Evolutionary conservation across 352 stramenopile species (phyloP), one percentile per base, ranked within the genome.

Genomic region (Globisporangium uncinulatum): DNA sequence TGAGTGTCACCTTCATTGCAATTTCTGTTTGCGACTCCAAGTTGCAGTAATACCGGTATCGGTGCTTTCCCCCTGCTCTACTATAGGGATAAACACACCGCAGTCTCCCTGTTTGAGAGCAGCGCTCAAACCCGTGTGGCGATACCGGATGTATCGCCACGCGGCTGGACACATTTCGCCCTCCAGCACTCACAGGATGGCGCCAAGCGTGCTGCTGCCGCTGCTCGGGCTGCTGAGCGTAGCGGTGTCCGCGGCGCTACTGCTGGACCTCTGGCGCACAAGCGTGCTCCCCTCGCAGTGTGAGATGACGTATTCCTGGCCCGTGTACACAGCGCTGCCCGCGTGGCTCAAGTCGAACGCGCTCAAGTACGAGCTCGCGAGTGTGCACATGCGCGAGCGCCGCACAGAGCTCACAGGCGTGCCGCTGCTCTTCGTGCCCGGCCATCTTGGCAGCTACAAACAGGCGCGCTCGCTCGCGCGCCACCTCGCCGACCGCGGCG

Each of bases 241-340:
- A 5, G 20, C 58, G 29, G 43, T 71, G 24, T 54, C 64, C 41
- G 56, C 48, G 17, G 62, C 80, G 10, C 75, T 81, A 51, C 61
- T 88, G 6, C 32, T 63, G 13, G 79, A 91, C 52, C 44, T 87
- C 0, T 39, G 63, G 52, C 46, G 68, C 54, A 71, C 66, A 10
- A 73, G 57, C 29, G 66, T 53, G 20, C 50, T 57, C 1, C 57
- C 63, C 29, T 89, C 79, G 15, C 51, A 54, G 36, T 96, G 86
- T 57, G 75, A 87, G 32, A 96, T 96, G 84, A 94, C 86, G 45
- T 93, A 87, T 67, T 94, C 83, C 19, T 87, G 75, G 72, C 84
- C 83, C 50, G 71, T 94, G 57, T 96, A 94, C 66, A 74, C 81
- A 59, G 67, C 56, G 29, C 67, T 91, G 20, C 19, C 17, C 4